Conservation (phyloP, 2,329 filamentous ascomycete genomes). For the Pseudocercospora cruenta region DNA sequence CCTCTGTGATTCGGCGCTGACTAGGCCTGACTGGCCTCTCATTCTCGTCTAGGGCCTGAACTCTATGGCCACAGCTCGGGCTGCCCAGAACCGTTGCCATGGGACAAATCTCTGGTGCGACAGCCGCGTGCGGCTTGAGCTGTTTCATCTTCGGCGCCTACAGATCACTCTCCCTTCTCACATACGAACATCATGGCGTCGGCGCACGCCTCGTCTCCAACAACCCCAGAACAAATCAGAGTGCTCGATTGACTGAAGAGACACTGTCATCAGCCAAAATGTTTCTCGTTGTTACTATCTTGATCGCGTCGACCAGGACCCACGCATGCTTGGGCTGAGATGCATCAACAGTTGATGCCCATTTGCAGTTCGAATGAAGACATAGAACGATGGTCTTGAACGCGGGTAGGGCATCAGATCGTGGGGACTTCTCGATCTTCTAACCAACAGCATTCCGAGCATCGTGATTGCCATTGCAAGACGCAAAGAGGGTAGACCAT, state of each 20-base stretch:
- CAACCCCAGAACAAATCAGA: neutral
- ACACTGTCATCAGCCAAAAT: neutral
- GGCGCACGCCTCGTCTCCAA: neutral
- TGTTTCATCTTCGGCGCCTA: constrained; percentile 16
- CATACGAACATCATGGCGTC: neutral
- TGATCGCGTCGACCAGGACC: constrained; percentile 2
- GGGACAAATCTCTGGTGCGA: neutral
- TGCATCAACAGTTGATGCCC: constrained; percentile 6
- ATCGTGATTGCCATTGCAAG: too few relatives aligned
- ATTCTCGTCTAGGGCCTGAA: neutral
- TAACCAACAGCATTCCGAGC: too few relatives aligned
- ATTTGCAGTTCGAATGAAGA: neutral
- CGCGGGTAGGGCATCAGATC: too few relatives aligned
- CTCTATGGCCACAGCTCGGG: neutral
- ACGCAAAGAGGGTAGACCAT: too few relatives aligned
- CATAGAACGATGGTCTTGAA: too few relatives aligned
- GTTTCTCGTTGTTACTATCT: constrained; percentile 6
- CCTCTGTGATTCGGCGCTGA: neutral
- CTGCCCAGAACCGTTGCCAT: constrained; percentile 1
- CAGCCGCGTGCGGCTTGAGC: neutral
- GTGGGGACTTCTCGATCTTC: too few relatives aligned
- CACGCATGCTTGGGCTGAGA: constrained; percentile 14
- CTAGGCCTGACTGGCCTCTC: neutral
- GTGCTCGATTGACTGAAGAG: neutral
- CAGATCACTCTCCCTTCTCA: constrained; percentile 2